phyloP scores from a whole-genome alignment of 176 grass and related monocot species.

The Carex kokanica region DNA sequence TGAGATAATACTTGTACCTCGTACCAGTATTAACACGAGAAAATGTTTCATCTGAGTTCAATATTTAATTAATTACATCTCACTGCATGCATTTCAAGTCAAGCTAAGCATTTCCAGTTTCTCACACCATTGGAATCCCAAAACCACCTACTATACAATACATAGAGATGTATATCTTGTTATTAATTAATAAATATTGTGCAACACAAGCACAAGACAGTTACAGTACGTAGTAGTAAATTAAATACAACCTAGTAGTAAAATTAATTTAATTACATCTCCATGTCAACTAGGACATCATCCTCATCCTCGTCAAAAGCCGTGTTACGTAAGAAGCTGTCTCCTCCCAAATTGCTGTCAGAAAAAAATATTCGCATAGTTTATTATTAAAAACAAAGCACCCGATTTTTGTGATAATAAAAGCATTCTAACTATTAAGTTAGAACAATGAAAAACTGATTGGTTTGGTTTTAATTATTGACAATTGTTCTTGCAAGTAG shows the following conservation, averaged over 20 bases:
- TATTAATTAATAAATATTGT: too few relatives aligned
- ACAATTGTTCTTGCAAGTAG: too few relatives aligned
- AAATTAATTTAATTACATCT: constrained; percentile 67
- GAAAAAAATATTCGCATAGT: too few relatives aligned
- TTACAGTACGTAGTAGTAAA: not conserved
- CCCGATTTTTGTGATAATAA: too few relatives aligned
- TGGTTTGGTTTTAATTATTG: too few relatives aligned
- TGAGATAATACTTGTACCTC: too few relatives aligned
- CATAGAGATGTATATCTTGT: too few relatives aligned
- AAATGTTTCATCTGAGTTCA: not conserved
- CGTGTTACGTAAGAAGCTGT: constrained; percentile 47
- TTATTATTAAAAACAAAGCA: too few relatives aligned
- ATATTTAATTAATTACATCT: not conserved
- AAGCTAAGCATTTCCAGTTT: not conserved
- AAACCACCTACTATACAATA: constrained; percentile 11
- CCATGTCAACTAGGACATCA: constrained; percentile 80
- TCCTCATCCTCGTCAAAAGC: constrained; percentile 53
- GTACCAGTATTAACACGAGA: not conserved
- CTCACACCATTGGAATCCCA: not conserved
- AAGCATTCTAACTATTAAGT: too few relatives aligned
- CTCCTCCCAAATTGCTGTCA: constrained; percentile 58
- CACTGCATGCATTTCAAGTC: not conserved
- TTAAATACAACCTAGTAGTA: not conserved
- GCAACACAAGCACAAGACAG: not conserved
- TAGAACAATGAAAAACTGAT: too few relatives aligned